Evolutionary conservation across 768 basidiomycete genomes (phyloP).

Genomic region (Trametes sanguinea): DNA sequence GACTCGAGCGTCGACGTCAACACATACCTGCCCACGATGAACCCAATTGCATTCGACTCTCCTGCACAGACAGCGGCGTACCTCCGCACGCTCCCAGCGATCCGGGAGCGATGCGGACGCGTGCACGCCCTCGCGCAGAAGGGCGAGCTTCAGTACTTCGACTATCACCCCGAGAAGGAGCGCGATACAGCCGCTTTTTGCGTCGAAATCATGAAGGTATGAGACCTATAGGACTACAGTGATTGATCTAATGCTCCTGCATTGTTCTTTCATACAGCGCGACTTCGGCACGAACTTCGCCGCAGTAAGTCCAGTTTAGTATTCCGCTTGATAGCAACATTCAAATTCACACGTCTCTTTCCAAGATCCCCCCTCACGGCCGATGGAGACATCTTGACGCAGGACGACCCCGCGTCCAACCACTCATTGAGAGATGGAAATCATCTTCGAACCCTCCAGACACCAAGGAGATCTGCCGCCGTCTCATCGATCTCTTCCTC

Average conservation of each 20-base stretch:
- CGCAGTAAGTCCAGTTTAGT: slow-evolving; percentile 44
- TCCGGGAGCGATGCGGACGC: slow-evolving; percentile 78
- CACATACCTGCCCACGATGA: background rate
- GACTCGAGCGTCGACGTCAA: background rate
- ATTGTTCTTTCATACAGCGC: slow-evolving; percentile 46
- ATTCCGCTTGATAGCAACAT: background rate
- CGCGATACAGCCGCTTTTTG: slow-evolving; percentile 71
- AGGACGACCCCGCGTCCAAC: slow-evolving; percentile 61
- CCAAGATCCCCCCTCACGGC: slow-evolving; percentile 82
- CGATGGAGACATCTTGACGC: slow-evolving; percentile 89
- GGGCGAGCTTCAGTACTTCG: slow-evolving; percentile 82
- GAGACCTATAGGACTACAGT: background rate
- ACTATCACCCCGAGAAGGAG: slow-evolving; percentile 80
- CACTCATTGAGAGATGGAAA: slow-evolving; percentile 61
- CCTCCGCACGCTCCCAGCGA: slow-evolving; percentile 84
- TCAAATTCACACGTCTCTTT: background rate
- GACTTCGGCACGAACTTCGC: slow-evolving; percentile 76
- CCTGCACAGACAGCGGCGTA: slow-evolving; percentile 41
- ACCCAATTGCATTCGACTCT: slow-evolving; percentile 4
- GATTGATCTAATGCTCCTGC: background rate
- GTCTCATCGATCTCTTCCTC: slow-evolving; percentile 85
- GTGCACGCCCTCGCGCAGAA: slow-evolving; percentile 78
- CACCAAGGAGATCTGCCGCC: slow-evolving; percentile 61
- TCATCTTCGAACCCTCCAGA: slow-evolving; percentile 43
- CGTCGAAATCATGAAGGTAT: slow-evolving; percentile 74